Evolutionary conservation across 306 rosid species (phyloP).

Genomic region (Cucurbita ficifolia): DNA sequence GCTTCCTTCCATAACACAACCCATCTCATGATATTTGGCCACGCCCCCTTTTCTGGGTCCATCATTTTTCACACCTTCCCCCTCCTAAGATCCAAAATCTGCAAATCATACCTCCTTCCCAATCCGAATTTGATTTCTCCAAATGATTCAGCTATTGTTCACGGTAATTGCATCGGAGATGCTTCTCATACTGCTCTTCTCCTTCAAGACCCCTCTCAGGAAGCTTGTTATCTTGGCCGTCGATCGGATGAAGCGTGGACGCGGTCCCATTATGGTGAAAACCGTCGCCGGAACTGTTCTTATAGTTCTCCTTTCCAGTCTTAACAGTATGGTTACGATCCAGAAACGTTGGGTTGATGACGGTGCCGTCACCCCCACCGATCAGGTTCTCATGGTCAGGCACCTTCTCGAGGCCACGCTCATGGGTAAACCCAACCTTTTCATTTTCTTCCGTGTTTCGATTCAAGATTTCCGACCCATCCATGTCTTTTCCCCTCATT

Average conservation of each 20-base stretch:
- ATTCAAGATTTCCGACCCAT: background rate
- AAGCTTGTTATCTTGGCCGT: conserved; percentile 51
- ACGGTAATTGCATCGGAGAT: conserved; percentile 46
- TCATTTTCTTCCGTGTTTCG: background rate
- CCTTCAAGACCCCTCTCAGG: conserved; percentile 78
- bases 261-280: conserved; percentile 74
- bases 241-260: conserved; percentile 75
- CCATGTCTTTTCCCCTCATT: background rate
- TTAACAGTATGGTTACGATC: conserved; percentile 45
- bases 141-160: conserved; percentile 63
- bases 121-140: background rate
- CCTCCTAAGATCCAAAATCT: background rate
- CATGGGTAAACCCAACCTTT: conserved; percentile 40
- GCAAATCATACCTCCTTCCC: too few relatives aligned
- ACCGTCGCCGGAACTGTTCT: conserved; percentile 49
- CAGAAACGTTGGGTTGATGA: conserved; percentile 48
- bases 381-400: conserved; percentile 86
- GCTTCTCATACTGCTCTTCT: conserved; percentile 27
- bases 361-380: conserved; percentile 52
- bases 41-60: conserved; percentile 1
- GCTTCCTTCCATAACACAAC: conserved; percentile 3
- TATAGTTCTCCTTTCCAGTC: conserved; percentile 33
- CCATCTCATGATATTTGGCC: conserved; percentile 8
- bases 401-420: conserved; percentile 82
- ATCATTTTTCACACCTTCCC: background rate